phyloP scores from a whole-genome alignment of 2,329 filamentous ascomycete genomes.

The Paramyrothecium sp. region DNA sequence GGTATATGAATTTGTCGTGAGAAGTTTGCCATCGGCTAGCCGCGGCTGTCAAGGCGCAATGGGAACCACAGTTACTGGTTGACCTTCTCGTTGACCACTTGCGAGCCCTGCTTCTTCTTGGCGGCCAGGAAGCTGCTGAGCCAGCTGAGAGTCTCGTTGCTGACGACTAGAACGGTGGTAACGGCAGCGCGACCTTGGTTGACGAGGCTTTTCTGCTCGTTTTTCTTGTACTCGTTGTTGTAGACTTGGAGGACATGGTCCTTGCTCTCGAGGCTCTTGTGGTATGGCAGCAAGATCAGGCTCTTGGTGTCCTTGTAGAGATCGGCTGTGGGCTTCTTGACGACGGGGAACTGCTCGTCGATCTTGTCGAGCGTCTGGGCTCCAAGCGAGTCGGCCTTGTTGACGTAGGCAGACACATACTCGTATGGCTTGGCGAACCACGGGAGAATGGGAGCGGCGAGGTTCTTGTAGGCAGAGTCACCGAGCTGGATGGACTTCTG shows the following conservation, averaged over 20 bases:
- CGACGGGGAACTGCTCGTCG: constrained; percentile 68
- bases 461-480: constrained; percentile 70
- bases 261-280: constrained; percentile 59
- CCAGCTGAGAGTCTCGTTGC: constrained; percentile 62
- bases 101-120: constrained; percentile 62
- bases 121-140: constrained; percentile 56
- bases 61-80: no score
- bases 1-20: not conserved
- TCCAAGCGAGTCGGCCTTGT: constrained; percentile 75
- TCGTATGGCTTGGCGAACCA: constrained; percentile 71
- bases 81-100: constrained; percentile 50
- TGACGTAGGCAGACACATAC: constrained; percentile 81
- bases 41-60: no score
- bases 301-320: constrained; percentile 64
- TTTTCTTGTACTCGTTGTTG: constrained; percentile 60
- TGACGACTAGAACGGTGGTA: constrained; percentile 65
- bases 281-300: constrained; percentile 61
- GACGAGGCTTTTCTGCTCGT: constrained; percentile 62
- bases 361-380: constrained; percentile 69
- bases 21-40: no score
- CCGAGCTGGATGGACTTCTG: constrained; percentile 78
- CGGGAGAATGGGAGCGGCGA: constrained; percentile 76
- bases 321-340: constrained; percentile 74
- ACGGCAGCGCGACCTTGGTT: constrained; percentile 69
- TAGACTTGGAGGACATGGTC: constrained; percentile 61